Conservation (phyloP, 345 rosid species). For the Eucalyptus pauciflora region DNA sequence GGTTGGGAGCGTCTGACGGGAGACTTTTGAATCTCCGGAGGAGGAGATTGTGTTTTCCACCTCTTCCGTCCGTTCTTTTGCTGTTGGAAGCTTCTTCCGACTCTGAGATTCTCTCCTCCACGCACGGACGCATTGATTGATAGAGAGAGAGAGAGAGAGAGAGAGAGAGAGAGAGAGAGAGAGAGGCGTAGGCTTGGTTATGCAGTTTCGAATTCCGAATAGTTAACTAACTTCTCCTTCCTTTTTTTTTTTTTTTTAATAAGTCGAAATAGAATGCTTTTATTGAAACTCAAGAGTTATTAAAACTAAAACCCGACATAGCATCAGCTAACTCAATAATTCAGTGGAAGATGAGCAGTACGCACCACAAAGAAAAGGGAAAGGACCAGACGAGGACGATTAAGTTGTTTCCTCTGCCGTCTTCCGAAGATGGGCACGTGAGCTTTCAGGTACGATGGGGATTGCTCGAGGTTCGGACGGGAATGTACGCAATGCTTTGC, state of each 20-base stretch:
- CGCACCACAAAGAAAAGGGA: too few relatives aligned
- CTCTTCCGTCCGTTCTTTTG: neutral
- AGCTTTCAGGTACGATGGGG: too few relatives aligned
- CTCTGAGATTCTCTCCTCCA: neutral
- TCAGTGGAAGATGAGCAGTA: too few relatives aligned
- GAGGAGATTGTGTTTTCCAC: neutral
- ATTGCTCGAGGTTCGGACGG: too few relatives aligned
- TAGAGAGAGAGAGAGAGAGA: neutral
- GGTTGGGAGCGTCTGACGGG: neutral
- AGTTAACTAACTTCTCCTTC: neutral
- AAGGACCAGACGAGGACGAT: too few relatives aligned
- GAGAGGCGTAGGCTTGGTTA: neutral
- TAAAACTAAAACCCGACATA: too few relatives aligned
- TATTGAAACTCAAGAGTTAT: too few relatives aligned
- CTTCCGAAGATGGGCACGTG: too few relatives aligned
- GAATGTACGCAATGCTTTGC: too few relatives aligned
- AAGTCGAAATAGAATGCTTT: too few relatives aligned
- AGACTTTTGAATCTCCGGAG: neutral
- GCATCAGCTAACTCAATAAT: too few relatives aligned
- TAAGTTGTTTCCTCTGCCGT: too few relatives aligned
- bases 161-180: neutral
- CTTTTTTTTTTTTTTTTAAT: rapidly evolving
- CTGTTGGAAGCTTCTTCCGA: neutral
- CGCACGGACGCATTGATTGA: neutral
- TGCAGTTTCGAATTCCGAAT: neutral